phyloP scores from a whole-genome alignment of 495 filamentous ascomycete species.

The Chaetomium fimeti region DNA sequence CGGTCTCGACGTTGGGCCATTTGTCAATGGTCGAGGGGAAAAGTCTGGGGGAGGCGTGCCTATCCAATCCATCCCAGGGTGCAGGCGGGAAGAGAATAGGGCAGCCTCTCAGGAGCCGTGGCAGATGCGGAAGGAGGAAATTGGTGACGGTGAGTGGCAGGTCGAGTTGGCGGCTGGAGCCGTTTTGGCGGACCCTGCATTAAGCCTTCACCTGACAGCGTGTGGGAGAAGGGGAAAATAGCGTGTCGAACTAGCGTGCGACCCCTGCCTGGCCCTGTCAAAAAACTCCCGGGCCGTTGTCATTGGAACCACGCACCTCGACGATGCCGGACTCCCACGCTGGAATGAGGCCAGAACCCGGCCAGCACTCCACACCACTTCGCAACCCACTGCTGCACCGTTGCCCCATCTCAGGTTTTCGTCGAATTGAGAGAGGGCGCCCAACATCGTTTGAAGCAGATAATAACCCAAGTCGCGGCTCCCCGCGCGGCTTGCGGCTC shows the following conservation, averaged over 20 bases:
- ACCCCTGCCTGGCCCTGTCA: slow-evolving; percentile 17
- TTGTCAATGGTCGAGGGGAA: slow-evolving; percentile 29
- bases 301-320: slow-evolving; percentile 37
- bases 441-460: slow-evolving; percentile 29
- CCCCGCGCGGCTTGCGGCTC: slow-evolving; percentile 14
- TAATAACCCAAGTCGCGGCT: slow-evolving; percentile 34
- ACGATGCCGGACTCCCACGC: slow-evolving; percentile 23
- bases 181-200: slow-evolving; percentile 28
- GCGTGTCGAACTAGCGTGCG: slow-evolving; percentile 24
- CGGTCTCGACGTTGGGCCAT: slow-evolving; percentile 26
- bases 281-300: slow-evolving; percentile 8
- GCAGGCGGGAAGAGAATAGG: slow-evolving; percentile 28
- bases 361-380: slow-evolving; percentile 17
- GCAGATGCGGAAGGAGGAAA: slow-evolving; percentile 19
- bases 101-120: slow-evolving; percentile 34
- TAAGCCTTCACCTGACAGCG: slow-evolving; percentile 36
- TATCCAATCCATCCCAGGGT: slow-evolving; percentile 21
- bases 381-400: slow-evolving; percentile 24
- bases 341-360: slow-evolving; percentile 18
- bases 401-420: slow-evolving; percentile 27
- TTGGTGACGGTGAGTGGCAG: slow-evolving; percentile 29
- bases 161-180: slow-evolving; percentile 4
- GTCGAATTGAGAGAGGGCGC: slow-evolving; percentile 35
- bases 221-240: slow-evolving; percentile 28
- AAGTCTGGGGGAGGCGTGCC: slow-evolving; percentile 9